Conservation (phyloP, 495 filamentous ascomycete genomes). For the Xylaria intraflava region DNA sequence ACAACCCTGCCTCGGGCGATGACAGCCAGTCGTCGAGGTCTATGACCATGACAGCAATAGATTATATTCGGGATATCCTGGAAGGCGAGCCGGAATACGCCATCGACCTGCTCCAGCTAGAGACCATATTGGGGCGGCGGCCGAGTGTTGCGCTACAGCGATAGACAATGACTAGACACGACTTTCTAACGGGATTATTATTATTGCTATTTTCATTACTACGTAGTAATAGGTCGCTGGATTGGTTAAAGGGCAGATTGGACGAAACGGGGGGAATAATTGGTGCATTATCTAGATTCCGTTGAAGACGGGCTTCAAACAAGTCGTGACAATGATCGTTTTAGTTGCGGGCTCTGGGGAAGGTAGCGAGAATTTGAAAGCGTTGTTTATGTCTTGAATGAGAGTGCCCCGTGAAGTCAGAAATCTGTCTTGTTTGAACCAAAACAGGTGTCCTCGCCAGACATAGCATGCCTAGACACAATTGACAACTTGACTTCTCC, state of each 20-base stretch:
- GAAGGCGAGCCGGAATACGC: constrained; percentile 28
- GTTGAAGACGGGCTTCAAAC: background rate
- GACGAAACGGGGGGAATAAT: background rate
- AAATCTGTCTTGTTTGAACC: background rate
- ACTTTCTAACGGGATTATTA: constrained; percentile 1
- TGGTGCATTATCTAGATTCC: background rate
- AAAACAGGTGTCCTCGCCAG: too few species aligned
- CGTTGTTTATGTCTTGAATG: background rate
- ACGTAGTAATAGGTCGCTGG: background rate
- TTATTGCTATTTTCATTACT: too few species aligned
- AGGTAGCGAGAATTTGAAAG: background rate
- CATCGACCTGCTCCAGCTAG: constrained; percentile 24
- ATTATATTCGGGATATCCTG: constrained; percentile 25
- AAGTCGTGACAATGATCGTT: background rate
- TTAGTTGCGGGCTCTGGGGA: background rate
- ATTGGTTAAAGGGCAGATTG: background rate
- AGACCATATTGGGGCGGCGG: constrained; percentile 22
- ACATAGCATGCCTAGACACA: too few species aligned
- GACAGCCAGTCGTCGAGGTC: constrained; percentile 24
- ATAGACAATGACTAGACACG: constrained; percentile 3
- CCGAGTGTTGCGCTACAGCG: constrained; percentile 21
- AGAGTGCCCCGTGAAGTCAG: too few species aligned
- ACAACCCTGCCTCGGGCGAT: constrained; percentile 10
- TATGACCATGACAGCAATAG: constrained; percentile 18
- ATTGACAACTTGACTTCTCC: too few species aligned